Base-by-base conservation (phyloP, 2,329 filamentous ascomycete genomes). In the Penicillium sp. region DNA sequence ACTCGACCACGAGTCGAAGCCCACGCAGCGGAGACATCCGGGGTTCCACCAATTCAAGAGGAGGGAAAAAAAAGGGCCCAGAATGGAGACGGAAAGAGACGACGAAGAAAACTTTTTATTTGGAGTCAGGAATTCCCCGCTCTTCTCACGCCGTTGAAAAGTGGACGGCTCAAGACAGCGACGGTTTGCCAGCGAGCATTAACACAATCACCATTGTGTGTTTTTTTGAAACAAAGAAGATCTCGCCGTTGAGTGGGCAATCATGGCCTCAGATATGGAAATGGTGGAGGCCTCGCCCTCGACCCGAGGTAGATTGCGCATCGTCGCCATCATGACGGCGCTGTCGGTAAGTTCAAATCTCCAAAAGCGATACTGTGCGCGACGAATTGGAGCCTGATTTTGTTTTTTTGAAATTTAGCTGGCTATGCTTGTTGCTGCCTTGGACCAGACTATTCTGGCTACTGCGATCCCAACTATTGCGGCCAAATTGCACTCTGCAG, bases 391-490 rank as follows among this genome's bases (percentile, higher is more conserved):
- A 18, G n/a, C 25, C 9, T 27, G 26, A 35, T 25, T 36, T 12
- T 27, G 26, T 18, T n/a, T 24, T n/a, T n/a, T 7, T 34, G 26
- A 24, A 35, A 33, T 50, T 24, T 48, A 63, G 60, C 43, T 66
- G 24, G 54, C 61, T 1, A 57, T 66, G 42, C 66, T 68, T 45
- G 55, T 69, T 24, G 60, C 68, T 3, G 67, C 69, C 1, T 57
- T 72, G 4, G 68, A 72, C 43, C 62, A 66, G 48, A 82, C 80
- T 0, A 83, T 83, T 53, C 73, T 84, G 45, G 79, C 81, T 0
- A 83, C 81, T 3, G 79, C 81, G 2, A 67, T 83, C 0, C 81
- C 81, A 0, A 82, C 79, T 1, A 83, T 84, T 45, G 72, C 74
- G 12, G 70, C 75, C 32, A 75, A 85, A 50, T 79, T 90, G 51